phyloP scores from a whole-genome alignment of 371 early-diverging fungal species.

The Nematocida minor region DNA sequence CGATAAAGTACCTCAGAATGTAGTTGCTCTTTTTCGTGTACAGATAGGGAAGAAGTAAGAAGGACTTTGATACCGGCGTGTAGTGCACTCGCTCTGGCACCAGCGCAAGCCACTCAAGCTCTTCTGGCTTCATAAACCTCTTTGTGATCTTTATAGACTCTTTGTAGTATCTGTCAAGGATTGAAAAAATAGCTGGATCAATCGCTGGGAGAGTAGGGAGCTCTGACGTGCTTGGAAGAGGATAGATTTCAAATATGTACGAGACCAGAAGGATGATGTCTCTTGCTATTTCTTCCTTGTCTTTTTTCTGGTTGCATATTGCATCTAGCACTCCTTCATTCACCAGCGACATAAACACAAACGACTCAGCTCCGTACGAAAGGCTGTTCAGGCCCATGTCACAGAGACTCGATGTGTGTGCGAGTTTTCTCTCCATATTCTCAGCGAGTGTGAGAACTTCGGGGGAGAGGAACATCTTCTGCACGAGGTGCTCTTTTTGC shows the following conservation, averaged over 20 bases:
- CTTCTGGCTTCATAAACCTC: conserved; percentile 4
- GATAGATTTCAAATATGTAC: conserved; percentile 20
- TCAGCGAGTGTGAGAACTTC: background rate
- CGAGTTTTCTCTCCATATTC: background rate
- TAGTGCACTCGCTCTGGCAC: background rate
- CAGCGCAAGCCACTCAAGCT: background rate
- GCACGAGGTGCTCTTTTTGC: conserved; percentile 12
- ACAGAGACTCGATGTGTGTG: conserved; percentile 6
- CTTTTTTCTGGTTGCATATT: conserved; percentile 5
- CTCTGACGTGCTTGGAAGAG: conserved; percentile 1
- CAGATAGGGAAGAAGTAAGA: conserved; percentile 21
- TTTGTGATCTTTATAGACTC: background rate
- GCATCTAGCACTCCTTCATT: conserved; percentile 25
- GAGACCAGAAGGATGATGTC: conserved; percentile 30
- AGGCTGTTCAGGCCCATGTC: conserved; percentile 26
- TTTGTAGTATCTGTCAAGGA: background rate
- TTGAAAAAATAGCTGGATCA: background rate
- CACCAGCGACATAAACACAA: conserved; percentile 35
- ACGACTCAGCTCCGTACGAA: conserved; percentile 30
- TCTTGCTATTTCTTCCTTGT: conserved; percentile 18
- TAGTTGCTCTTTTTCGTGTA: conserved; percentile 58
- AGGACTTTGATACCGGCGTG: background rate
- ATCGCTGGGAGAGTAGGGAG: background rate
- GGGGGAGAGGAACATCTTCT: background rate
- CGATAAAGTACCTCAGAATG: conserved; percentile 59